A percentile compares a stretch with the other conserved stretches of the same genome.
Evolutionary conservation across 2,329 filamentous ascomycete species (phyloP).

Genomic region (Alternaria burnsii): DNA sequence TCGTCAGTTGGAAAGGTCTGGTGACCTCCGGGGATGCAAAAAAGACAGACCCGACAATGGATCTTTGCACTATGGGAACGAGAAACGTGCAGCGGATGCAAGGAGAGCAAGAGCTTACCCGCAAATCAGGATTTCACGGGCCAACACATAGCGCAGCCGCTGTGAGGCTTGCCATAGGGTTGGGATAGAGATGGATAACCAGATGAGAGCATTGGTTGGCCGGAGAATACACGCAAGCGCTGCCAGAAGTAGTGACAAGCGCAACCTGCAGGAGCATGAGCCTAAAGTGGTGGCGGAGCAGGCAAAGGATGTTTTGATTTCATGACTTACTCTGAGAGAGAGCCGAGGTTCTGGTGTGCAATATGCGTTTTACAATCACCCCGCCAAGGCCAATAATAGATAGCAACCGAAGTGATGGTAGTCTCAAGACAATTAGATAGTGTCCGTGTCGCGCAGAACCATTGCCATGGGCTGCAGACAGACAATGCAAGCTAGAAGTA

Average conservation of each 20-base stretch:
- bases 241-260: conserved; percentile 74
- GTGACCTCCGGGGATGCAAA: conserved; percentile 16
- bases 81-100: conserved; percentile 24
- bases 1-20: conserved; percentile 31
- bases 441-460: conserved; percentile 92
- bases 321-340: conserved; percentile 39
- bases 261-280: conserved; percentile 45
- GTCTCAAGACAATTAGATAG: conserved; percentile 95
- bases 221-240: conserved; percentile 84
- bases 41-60: conserved; percentile 7
- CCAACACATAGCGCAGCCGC: conserved; percentile 60
- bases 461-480: conserved; percentile 87
- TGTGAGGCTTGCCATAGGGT: conserved; percentile 58
- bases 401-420: conserved; percentile 80
- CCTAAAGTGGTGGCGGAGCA: conserved; percentile 21
- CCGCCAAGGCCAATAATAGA: conserved; percentile 88
- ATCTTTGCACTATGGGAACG: conserved; percentile 11
- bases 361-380: conserved; percentile 43
- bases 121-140: conserved; percentile 72
- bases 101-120: conserved; percentile 47
- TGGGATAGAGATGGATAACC: conserved; percentile 72
- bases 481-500: conserved; percentile 71
- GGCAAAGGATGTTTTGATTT: conserved; percentile 9
- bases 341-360: conserved; percentile 42
- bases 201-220: conserved; percentile 89